Percentiles rank a stretch among this genome's conserved stretches.
These are phyloP conservation scores for Rhizopus stolonifer DNA, from an alignment of 371 early-diverging fungal genomes.

Conservation along the genomic window DNA sequence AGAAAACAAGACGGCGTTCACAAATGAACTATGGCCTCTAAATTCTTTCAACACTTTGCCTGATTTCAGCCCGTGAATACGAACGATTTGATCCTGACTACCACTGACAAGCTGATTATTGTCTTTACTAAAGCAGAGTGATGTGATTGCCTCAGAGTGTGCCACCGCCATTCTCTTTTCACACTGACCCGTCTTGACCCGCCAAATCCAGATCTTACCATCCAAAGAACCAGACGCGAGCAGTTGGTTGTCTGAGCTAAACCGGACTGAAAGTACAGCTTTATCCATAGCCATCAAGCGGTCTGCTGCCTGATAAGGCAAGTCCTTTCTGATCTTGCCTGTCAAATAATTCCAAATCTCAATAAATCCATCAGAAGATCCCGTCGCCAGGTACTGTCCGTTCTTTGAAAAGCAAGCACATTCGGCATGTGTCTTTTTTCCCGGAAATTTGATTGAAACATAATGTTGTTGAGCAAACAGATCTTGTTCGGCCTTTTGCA, in stretches of 20 bases:
- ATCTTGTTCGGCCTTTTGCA: conserved; percentile 70
- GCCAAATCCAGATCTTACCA: conserved; percentile 89
- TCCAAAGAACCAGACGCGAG: conserved; percentile 86
- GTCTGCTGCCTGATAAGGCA: conserved; percentile 82
- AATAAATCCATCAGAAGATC: conserved; percentile 90
- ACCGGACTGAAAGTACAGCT: conserved; percentile 75
- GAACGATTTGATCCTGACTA: conserved; percentile 77
- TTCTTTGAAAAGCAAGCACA: conserved; percentile 76
- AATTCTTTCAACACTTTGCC: conserved; percentile 88
- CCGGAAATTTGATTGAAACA: conserved; percentile 67
- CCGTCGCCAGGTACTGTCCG: conserved; percentile 84
- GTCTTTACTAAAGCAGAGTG: conserved; percentile 73
- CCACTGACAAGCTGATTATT: conserved; percentile 74
- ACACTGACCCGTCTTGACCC: conserved; percentile 73
- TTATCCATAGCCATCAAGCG: conserved; percentile 86
- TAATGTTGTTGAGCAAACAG: conserved; percentile 55
- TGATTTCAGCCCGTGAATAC: conserved; percentile 86
- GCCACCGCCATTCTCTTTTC: conserved; percentile 75
- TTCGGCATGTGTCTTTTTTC: conserved; percentile 81
- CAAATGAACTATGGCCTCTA: conserved; percentile 85
- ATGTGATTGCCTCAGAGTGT: conserved; percentile 83
- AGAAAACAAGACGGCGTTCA: conserved; percentile 77
- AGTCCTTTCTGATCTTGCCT: conserved; percentile 85
- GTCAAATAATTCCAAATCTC: conserved; percentile 92
- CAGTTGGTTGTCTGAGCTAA: conserved; percentile 73